phyloP scores from a whole-genome alignment of 2,329 filamentous ascomycete species.

The Scedosporium aurantiacum region DNA sequence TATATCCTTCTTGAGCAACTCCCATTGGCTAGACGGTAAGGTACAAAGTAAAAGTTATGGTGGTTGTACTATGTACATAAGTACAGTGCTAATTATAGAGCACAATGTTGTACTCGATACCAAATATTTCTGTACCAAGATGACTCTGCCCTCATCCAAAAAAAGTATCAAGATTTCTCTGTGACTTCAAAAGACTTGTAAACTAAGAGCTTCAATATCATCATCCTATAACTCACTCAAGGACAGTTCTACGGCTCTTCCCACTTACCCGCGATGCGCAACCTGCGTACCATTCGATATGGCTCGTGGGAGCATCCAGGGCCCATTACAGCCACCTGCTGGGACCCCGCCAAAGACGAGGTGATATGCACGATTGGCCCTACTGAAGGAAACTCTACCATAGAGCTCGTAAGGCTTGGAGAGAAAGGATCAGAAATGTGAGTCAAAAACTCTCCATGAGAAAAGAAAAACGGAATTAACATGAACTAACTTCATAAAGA shows the following conservation, averaged over 20 bases:
- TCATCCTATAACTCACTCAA: neutral
- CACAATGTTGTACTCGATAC: neutral
- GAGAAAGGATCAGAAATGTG: constrained; percentile 31
- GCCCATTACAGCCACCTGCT: constrained; percentile 65
- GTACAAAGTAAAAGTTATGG: neutral
- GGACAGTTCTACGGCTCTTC: neutral
- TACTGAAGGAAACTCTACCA: constrained; percentile 51
- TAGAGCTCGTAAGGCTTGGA: constrained; percentile 56
- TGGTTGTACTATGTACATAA: neutral
- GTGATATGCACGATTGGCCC: constrained; percentile 80
- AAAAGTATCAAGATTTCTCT: neutral
- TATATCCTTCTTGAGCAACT: neutral
- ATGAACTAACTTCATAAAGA: constrained; percentile 13
- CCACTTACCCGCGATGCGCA: constrained; percentile 56
- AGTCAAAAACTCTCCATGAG: constrained; percentile 14
- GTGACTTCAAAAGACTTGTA: neutral
- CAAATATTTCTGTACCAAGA: neutral
- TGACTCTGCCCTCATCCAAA: neutral
- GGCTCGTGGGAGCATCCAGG: constrained; percentile 47
- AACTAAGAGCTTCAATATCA: neutral
- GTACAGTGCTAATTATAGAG: neutral
- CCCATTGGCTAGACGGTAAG: neutral
- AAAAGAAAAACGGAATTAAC: neutral
- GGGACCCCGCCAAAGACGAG: constrained; percentile 71
- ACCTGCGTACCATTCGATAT: constrained; percentile 69